Conservation (phyloP, 2,329 filamentous ascomycete species). For the Calonectria henricotiae region DNA sequence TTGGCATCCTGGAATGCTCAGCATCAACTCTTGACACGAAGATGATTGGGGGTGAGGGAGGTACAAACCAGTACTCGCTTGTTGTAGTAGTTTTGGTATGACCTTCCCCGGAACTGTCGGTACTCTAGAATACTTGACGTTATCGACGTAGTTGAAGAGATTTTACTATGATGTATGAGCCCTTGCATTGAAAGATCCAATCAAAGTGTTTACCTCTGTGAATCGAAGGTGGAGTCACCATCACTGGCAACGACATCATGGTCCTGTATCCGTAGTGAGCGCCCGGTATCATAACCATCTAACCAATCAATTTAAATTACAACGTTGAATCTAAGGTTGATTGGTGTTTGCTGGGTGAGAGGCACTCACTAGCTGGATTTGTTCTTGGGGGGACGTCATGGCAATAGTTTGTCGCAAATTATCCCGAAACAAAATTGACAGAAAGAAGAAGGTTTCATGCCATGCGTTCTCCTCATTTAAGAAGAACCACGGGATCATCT, state of each 20-base stretch:
- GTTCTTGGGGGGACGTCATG: conserved; percentile 9
- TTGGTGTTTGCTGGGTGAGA: too few species aligned
- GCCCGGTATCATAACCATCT: too few species aligned
- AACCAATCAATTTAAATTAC: background rate
- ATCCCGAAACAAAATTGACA: background rate
- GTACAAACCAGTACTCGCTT: conserved; percentile 9
- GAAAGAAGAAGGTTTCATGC: too few species aligned
- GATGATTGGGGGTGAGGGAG: too few species aligned
- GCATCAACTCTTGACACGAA: background rate
- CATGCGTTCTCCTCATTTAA: conserved; percentile 5
- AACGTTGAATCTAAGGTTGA: background rate
- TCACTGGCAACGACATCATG: background rate
- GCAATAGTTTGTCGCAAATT: background rate
- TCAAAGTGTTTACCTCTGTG: background rate
- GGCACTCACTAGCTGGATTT: background rate
- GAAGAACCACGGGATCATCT: background rate
- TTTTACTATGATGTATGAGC: background rate
- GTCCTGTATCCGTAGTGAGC: background rate
- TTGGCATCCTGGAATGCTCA: background rate
- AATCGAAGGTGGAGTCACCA: background rate
- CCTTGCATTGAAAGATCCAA: background rate
- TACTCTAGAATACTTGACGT: conserved; percentile 15
- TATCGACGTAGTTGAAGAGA: background rate
- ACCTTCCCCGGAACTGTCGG: conserved; percentile 2
- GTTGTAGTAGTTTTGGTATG: conserved; percentile 18